phyloP scores from a whole-genome alignment of 345 rosid species.

The Gossypium ekmanianum region DNA sequence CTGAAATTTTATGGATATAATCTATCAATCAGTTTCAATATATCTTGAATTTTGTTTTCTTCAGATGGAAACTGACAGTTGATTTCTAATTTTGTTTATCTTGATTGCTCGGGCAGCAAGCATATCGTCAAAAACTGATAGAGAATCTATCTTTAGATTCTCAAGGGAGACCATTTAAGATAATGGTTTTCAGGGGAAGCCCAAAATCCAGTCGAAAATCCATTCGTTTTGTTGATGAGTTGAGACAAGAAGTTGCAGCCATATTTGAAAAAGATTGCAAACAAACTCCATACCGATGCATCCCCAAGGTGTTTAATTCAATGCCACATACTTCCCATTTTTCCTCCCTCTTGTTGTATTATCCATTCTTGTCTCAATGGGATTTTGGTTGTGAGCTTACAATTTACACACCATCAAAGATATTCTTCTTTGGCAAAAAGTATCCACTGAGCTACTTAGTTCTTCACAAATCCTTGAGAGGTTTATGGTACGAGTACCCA shows the following conservation, averaged over 20 bases:
- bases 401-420: too few relatives aligned
- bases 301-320: slow-evolving; percentile 32
- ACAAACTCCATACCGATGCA: slow-evolving; percentile 15
- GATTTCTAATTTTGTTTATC: background rate
- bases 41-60: background rate
- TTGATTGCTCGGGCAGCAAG: slow-evolving; percentile 28
- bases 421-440: too few relatives aligned
- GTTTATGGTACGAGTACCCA: background rate
- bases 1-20: background rate
- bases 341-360: background rate
- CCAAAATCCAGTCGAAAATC: slow-evolving; percentile 38
- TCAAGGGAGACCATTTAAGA: slow-evolving; percentile 44
- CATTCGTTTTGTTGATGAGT: slow-evolving; percentile 28
- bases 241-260: slow-evolving; percentile 33
- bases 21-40: too few relatives aligned
- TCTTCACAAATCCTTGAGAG: background rate
- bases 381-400: background rate
- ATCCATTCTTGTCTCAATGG: background rate
- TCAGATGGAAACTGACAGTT: background rate
- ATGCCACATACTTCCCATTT: background rate
- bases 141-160: slow-evolving; percentile 37
- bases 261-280: slow-evolving; percentile 13
- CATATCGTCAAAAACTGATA: slow-evolving; percentile 30
- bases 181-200: slow-evolving; percentile 52
- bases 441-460: background rate